These are phyloP conservation scores for Clarireedia paspali DNA, from an alignment of 2,329 filamentous ascomycete species.

Conservation along the genomic window DNA sequence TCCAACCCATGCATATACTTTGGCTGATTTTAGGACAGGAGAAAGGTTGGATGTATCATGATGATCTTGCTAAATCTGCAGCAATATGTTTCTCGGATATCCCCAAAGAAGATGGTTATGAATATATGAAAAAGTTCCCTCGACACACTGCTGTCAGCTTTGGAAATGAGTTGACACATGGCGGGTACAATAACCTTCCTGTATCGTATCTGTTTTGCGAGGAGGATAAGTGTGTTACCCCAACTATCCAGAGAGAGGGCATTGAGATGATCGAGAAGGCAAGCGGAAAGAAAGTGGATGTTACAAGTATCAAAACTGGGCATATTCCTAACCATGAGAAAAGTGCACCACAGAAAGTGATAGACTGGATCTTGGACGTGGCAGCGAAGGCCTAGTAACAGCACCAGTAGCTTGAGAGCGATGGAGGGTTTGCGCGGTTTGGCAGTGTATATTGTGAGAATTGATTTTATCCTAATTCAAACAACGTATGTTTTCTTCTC, in stretches of 20 bases:
- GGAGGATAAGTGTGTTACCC: conserved; percentile 29
- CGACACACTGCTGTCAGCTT: conserved; percentile 32
- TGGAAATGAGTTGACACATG: conserved; percentile 29
- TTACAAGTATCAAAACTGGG: conserved; percentile 30
- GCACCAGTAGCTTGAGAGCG: neutral
- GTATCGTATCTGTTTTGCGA: conserved; percentile 35
- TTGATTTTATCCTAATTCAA: no score
- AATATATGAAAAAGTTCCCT: conserved; percentile 16
- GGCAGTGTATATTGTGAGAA: neutral
- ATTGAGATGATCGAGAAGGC: conserved; percentile 32
- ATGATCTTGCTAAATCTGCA: conserved; percentile 12
- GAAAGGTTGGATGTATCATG: conserved; percentile 24
- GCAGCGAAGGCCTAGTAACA: conserved; percentile 2
- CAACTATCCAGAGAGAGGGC: conserved; percentile 27
- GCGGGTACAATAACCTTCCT: conserved; percentile 34
- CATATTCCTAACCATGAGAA: conserved; percentile 27
- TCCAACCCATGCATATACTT: neutral
- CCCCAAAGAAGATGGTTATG: conserved; percentile 21
- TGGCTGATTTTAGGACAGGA: conserved; percentile 14
- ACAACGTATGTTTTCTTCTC: no score
- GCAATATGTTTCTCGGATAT: conserved; percentile 24
- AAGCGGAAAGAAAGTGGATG: conserved; percentile 32
- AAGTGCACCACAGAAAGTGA: conserved; percentile 23
- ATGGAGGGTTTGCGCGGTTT: neutral
- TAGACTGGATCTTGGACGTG: conserved; percentile 22